Evolutionary conservation across 1,139 yeast species (phyloP), one percentile per base, ranked within the genome.

Genomic region (Geotrichum histeridarum): DNA sequence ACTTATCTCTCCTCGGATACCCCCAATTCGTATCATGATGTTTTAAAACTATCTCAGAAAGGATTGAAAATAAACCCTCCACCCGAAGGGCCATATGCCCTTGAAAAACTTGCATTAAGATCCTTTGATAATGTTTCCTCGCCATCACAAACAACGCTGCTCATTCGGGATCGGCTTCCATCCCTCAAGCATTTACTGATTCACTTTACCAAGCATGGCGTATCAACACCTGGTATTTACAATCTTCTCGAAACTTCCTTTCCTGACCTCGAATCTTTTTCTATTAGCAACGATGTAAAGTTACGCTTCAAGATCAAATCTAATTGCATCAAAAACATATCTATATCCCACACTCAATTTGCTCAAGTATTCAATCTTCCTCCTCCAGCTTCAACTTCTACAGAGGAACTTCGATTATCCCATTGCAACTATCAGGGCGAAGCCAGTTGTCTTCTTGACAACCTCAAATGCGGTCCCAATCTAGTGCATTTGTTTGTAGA

Each of bases 401-500:
- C 49, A 6, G 47, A 47, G 17, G 48, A 36, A 22, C 48, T 51
- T 5, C 37, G 51, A 6, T 14, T 51, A n/a, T 17, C 32, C 31
- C 42, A 22, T 33, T 30, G 49, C 30, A 31, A 11, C 39, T 44
- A 22, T 39, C 30, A 15, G n/a, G 18, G 6, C 44, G 33, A 15
- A 12, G 39, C 31, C 30, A 4, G n/a, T 9, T 5, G 31, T 18
- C 8, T 11, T 18, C 33, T 42, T 35, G 37, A 37, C 42, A 14
- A 51, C n/a, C 33, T 51, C 9, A 8, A 32, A n/a, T 51, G 54
- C 38, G 50, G 50, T 11, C 42, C 37, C 11, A 42, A 36, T 11
- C 44, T 51, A 15, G 22, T 36, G 2, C 51, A 46, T 30, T 30
- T 51, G 42, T 51, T 51, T 32, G 33, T 51, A 5, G 54, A 51